Conservation (phyloP, 2,329 filamentous ascomycete genomes). For the Penicillium griseofulvum region DNA sequence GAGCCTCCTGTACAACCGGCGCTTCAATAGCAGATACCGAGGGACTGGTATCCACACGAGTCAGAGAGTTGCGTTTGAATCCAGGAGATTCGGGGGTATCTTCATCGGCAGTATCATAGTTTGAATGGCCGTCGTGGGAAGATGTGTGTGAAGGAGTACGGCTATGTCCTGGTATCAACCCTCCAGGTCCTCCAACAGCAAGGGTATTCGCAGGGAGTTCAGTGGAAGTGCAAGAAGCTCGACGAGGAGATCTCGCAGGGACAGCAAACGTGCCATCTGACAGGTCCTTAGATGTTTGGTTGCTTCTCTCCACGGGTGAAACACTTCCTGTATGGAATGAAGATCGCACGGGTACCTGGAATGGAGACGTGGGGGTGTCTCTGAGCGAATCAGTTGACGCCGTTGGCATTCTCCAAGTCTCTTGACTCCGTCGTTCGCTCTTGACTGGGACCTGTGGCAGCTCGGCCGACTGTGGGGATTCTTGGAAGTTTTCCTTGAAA, state of each 20-base stretch:
- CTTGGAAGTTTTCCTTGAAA: slow-evolving; percentile 2
- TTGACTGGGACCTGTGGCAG: background rate
- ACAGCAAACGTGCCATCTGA: background rate
- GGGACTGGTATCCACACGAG: background rate
- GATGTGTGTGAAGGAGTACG: slow-evolving; percentile 14
- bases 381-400: background rate
- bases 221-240: background rate
- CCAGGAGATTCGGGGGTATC: slow-evolving; percentile 15
- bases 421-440: slow-evolving; percentile 2
- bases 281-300: slow-evolving; percentile 1
- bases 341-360: slow-evolving; percentile 2
- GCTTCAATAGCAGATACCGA: background rate
- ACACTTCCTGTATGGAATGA: slow-evolving; percentile 7
- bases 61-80: background rate
- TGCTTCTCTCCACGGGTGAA: background rate
- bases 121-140: slow-evolving; percentile 25
- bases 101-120: slow-evolving; percentile 36
- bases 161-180: slow-evolving; percentile 6
- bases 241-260: slow-evolving; percentile 2
- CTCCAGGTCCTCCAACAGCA: background rate
- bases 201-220: background rate
- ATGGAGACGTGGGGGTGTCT: background rate
- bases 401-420: slow-evolving; percentile 2
- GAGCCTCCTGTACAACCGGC: background rate
- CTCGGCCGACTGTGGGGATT: background rate